Evolutionary conservation across 306 rosid species (phyloP).

Genomic region (Parietaria judaica): DNA sequence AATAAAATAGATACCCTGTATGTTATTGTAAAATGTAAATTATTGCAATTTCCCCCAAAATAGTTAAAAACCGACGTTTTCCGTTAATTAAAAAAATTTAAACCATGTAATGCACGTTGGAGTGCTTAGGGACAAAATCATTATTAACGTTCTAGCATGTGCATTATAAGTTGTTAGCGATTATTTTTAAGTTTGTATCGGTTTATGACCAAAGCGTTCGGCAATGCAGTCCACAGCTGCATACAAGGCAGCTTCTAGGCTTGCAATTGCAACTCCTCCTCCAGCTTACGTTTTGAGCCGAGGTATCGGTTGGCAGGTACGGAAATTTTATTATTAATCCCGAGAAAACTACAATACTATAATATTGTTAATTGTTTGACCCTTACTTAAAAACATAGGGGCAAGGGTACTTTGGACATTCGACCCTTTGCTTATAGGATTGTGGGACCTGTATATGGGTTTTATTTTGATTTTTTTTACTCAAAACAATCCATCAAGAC

Average conservation of each 20-base stretch:
- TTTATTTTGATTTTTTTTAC: background rate
- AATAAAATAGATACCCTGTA: too few relatives aligned
- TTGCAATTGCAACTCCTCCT: constrained; percentile 97
- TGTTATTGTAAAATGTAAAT: too few relatives aligned
- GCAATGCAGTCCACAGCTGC: constrained; percentile 81
- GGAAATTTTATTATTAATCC: background rate
- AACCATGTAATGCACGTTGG: too few relatives aligned
- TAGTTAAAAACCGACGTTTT: too few relatives aligned
- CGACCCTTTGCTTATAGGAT: background rate
- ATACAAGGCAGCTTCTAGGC: constrained; percentile 81
- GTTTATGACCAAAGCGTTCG: constrained; percentile 8
- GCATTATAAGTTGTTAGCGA: too few relatives aligned
- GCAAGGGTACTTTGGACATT: background rate
- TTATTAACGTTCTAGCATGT: too few relatives aligned
- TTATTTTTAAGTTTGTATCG: background rate
- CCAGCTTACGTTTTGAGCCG: constrained; percentile 96
- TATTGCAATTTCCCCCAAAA: too few relatives aligned
- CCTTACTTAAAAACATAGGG: background rate
- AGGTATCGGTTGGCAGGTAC: constrained; percentile 99
- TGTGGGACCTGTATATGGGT: too few relatives aligned
- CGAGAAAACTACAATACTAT: background rate
- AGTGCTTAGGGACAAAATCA: too few relatives aligned
- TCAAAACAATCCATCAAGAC: background rate
- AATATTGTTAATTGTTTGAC: background rate
- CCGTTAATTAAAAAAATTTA: too few relatives aligned